Evolutionary conservation across 768 basidiomycete species (phyloP), one percentile per base, ranked within the genome.

Genomic region (Sarcodon aspratus): DNA sequence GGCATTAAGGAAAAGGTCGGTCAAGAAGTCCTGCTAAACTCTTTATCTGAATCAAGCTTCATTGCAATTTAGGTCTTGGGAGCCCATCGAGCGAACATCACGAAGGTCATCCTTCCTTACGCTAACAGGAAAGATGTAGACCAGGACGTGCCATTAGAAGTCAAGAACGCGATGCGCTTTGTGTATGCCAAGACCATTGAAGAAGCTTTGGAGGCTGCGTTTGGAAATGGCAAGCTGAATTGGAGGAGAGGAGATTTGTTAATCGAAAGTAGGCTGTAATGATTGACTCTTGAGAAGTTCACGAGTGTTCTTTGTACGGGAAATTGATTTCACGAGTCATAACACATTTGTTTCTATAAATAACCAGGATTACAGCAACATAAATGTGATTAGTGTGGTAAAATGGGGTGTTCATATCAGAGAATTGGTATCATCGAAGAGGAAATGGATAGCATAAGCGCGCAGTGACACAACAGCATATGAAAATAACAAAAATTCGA

Each of bases 81-180:
- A 13, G 92, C 92, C 0, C 90, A 94, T 62, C 80, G 92, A 6
- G 89, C 89, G 1, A 79, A 84, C 34, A 78, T 93, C 40, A 82
- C 73, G 44, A 92, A 82, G 59, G 78, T 95, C 34, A 82, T 96
- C 48, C 69, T 96, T 6, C 92, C 93, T 0, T 80, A 75, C 69
- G 79, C 80, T 31, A 96, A 95, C 58, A 71, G 80, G 48, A 90
- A 90, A 57, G 90, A 96, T 50, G 88, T 94, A 13, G 82, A 87
- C 56, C 82, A 85, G 55, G 93, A 94, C 52, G 79, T 90, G 0
- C 81, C 88, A 6, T 66, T 71, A 8, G 85, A 86, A 55, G 74
- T 93, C 18, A 70, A 78, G 36, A 71, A 74, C 32, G 79, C 82
- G 57, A 85, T 92, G 72, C 75, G 85, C 56, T 87, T 94, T 54